phyloP scores from a whole-genome alignment of 2,329 filamentous ascomycete genomes.

The Fonsecaea nubica region DNA sequence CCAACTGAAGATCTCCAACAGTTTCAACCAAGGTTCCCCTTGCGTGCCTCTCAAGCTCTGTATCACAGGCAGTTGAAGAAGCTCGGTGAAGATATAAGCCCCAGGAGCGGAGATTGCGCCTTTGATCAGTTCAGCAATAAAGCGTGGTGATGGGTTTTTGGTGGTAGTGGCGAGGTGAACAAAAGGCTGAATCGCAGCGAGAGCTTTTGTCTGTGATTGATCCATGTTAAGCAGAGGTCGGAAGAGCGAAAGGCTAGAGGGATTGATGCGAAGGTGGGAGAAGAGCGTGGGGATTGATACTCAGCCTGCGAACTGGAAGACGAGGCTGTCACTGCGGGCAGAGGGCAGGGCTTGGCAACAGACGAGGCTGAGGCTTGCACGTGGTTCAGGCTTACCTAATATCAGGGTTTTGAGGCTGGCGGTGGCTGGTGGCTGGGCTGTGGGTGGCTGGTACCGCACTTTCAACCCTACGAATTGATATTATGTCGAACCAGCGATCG shows the following conservation, averaged over 20 bases:
- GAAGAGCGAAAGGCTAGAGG: background rate
- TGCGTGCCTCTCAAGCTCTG: constrained; percentile 68
- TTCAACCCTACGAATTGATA: no score
- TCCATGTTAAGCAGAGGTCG: constrained; percentile 47
- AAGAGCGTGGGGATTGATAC: constrained; percentile 1
- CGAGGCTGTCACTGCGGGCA: constrained; percentile 18
- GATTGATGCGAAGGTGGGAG: background rate
- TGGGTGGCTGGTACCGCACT: no score
- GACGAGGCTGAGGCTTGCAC: background rate
- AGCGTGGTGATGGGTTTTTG: constrained; percentile 72
- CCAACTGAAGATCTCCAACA: constrained; percentile 90
- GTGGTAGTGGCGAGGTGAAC: constrained; percentile 86
- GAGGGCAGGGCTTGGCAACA: constrained; percentile 3
- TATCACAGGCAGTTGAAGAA: constrained; percentile 81
- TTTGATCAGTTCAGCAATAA: constrained; percentile 82
- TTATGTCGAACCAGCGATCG: background rate
- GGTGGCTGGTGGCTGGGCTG: no score
- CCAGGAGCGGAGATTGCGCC: constrained; percentile 88
- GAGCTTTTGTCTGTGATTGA: constrained; percentile 57
- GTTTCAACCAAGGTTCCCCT: constrained; percentile 64
- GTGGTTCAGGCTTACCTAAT: background rate
- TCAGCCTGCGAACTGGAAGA: background rate
- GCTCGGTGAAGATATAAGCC: constrained; percentile 91
- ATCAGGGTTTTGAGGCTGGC: background rate
- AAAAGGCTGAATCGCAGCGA: constrained; percentile 78